phyloP scores from a whole-genome alignment of 345 rosid genomes.

The Psidium friedrichsthalianum region DNA sequence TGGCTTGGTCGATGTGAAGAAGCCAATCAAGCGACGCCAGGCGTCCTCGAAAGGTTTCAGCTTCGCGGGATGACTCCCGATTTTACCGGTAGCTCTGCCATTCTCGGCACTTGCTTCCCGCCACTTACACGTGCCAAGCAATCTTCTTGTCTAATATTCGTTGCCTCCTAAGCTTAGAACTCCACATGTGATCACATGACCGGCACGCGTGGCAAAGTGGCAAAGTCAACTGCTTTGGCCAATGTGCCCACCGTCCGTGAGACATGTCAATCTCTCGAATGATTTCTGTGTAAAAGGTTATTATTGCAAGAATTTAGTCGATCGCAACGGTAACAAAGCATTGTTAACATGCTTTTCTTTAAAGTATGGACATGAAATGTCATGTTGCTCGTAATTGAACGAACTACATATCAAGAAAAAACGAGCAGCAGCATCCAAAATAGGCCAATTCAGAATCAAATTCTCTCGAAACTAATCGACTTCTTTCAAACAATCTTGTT shows the following conservation, averaged over 20 bases:
- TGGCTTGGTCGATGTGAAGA: background rate
- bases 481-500: too few relatives aligned
- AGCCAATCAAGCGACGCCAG: background rate
- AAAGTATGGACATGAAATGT: background rate
- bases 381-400: background rate
- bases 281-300: background rate
- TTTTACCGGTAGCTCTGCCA: background rate
- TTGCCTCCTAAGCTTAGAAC: too few relatives aligned
- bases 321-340: background rate
- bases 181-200: too few relatives aligned
- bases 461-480: too few relatives aligned
- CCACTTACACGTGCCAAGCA: background rate
- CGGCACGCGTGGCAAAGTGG: background rate
- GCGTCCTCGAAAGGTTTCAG: background rate
- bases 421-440: too few relatives aligned
- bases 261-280: too few relatives aligned
- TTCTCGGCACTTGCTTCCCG: background rate
- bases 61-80: background rate
- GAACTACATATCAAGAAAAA: too few relatives aligned
- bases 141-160: background rate
- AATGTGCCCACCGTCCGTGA: fast-evolving
- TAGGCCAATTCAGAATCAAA: too few relatives aligned
- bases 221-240: fast-evolving
- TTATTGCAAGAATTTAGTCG: background rate
- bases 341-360: fast-evolving